Evolutionary conservation across 208 protist species (phyloP), one percentile per base, ranked within the genome.

Genomic region (Angomonas ambiguus): DNA sequence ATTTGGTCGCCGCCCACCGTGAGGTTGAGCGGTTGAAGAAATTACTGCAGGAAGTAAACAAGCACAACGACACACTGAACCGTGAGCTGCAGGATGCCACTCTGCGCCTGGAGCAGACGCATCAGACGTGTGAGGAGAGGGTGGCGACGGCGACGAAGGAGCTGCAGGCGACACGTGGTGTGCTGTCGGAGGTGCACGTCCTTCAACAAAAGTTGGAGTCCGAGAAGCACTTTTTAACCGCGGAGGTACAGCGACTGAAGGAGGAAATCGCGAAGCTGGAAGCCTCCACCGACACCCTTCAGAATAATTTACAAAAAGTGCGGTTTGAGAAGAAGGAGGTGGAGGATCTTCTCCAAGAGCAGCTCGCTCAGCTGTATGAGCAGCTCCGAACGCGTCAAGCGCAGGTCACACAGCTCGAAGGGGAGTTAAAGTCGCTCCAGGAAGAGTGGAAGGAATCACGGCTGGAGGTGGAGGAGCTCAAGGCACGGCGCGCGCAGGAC

Each of bases 11-110:
- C 30, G 35, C 25, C 16, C 51, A 58, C 18, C 45, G 66, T 24
- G 71, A 74, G 58, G 34, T 72, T 16, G 78, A 80, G 62, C 75
- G 77, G 27, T 38, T 83, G 67, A 41, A 72, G 57, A 64, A 79
- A 41, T 57, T 82, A 45, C 73, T 87, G 24, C 60, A 64, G 11
- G 71, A 66, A 27, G 68, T 72, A 20, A 87, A 88, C 70, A 68
- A 38, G 34, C 77, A 85, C 67, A 87, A 85, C 74, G 79, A 81
- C 30, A 51, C 66, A 45, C 72, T 89, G 10, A 73, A 85, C 63
- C 67, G 66, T 51, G 74, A 86, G 67, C 16, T 45, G 38, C 38
- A 16, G 16, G 38, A 45, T 45, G 11, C 16, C 38, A 72, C 86
- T 35, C 61, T 72, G 31, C 69, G 72, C 41, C 73, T 81, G 41